A percentile compares a stretch with the other conserved stretches of the same genome.
These are phyloP conservation scores for Caryocar brasiliense DNA, from an alignment of 441 rosid species.

Conservation along the genomic window DNA sequence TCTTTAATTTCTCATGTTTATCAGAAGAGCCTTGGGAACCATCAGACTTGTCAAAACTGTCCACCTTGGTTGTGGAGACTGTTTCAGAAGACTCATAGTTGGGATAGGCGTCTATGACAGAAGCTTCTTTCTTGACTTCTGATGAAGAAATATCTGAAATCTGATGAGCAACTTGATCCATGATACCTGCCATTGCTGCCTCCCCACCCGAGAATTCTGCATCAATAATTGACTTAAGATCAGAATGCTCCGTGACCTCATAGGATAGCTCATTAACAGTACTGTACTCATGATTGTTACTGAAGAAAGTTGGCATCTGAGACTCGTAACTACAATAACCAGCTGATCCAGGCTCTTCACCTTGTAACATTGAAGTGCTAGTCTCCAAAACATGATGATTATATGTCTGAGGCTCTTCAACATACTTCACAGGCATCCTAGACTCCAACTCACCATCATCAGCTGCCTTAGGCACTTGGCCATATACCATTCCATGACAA, in stretches of 20 bases:
- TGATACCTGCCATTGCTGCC: slow-evolving; percentile 19
- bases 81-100: slow-evolving; percentile 9
- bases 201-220: slow-evolving; percentile 24
- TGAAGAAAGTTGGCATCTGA: not conserved
- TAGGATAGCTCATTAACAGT: slow-evolving; percentile 17
- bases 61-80: slow-evolving; percentile 7
- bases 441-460: slow-evolving; percentile 11
- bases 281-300: slow-evolving; percentile 15
- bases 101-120: slow-evolving; percentile 1
- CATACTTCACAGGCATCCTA: not conserved
- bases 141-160: slow-evolving; percentile 14
- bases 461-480: slow-evolving; percentile 15
- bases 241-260: slow-evolving; percentile 17
- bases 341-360: slow-evolving; percentile 17
- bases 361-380: not conserved
- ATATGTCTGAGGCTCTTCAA: slow-evolving; percentile 14
- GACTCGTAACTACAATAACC: slow-evolving; percentile 1
- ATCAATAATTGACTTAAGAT: slow-evolving; percentile 9
- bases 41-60: not conserved
- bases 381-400: slow-evolving; percentile 9
- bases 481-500: not conserved
- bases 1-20: slow-evolving; percentile 1
- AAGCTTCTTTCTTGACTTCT: slow-evolving; percentile 10
- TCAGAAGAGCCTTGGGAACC: slow-evolving; percentile 2
- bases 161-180: slow-evolving; percentile 16